Evolutionary conservation across 2,329 filamentous ascomycete species (phyloP).

Genomic region (Leptographium flavum): DNA sequence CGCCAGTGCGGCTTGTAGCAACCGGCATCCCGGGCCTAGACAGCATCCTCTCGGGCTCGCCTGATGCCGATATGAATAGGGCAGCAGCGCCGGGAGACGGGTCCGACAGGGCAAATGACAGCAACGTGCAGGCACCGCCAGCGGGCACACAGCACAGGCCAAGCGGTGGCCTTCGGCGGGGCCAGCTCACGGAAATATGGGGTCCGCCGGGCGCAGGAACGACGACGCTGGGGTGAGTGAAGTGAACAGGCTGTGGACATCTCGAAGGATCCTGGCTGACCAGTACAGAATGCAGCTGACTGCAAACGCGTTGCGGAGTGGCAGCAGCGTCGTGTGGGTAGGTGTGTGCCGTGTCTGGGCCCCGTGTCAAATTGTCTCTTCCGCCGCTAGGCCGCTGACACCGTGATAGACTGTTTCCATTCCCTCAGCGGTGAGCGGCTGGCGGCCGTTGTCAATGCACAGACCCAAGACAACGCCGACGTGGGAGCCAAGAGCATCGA

Average conservation of each 20-base stretch:
- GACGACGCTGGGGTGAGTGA: slow-evolving; percentile 61
- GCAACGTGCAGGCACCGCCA: background rate
- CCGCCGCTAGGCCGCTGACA: background rate
- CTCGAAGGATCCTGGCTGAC: background rate
- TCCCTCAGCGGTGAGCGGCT: slow-evolving; percentile 24
- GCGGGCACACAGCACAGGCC: background rate
- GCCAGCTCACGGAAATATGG: slow-evolving; percentile 76
- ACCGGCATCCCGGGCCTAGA: slow-evolving; percentile 44
- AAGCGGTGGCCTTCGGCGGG: slow-evolving; percentile 50
- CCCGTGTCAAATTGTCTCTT: too few relatives aligned
- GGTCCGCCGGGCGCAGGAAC: slow-evolving; percentile 79
- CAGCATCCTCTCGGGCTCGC: slow-evolving; percentile 23
- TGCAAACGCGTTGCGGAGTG: slow-evolving; percentile 44
- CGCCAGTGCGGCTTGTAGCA: slow-evolving; percentile 31
- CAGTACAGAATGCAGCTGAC: slow-evolving; percentile 36
- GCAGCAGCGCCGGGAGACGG: background rate
- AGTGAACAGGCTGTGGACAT: background rate
- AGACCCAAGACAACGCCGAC: slow-evolving; percentile 2
- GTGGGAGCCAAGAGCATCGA: slow-evolving; percentile 12
- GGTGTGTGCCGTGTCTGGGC: slow-evolving; percentile 36
- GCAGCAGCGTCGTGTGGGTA: slow-evolving; percentile 63
- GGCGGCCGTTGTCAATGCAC: slow-evolving; percentile 12
- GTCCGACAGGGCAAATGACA: background rate
- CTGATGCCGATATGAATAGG: background rate
- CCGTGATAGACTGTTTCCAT: slow-evolving; percentile 31